Percentiles rank a stretch among this genome's conserved stretches.
Evolutionary conservation across 2,329 filamentous ascomycete genomes (phyloP).

Genomic region (Aureobasidium uvarum): DNA sequence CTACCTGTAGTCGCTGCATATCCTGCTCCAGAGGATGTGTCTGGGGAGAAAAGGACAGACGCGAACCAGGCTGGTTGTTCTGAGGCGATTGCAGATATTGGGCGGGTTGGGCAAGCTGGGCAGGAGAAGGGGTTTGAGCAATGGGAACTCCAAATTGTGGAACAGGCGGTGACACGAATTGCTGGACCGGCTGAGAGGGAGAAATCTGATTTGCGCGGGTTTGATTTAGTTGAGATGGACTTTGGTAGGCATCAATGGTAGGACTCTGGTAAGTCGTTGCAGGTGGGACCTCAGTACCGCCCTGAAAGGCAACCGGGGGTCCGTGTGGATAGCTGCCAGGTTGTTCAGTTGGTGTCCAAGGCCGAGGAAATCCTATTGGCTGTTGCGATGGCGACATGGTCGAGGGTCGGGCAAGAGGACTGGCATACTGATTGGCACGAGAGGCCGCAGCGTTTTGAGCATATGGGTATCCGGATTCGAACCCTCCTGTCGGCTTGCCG

Average conservation of each 20-base stretch:
- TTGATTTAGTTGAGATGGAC: conserved; percentile 49
- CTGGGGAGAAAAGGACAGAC: conserved; percentile 19
- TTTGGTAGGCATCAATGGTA: conserved; percentile 36
- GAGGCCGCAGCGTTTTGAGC: conserved; percentile 76
- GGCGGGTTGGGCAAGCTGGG: background rate
- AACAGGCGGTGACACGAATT: background rate
- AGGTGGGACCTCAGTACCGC: conserved; percentile 65
- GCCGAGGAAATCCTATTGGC: conserved; percentile 53
- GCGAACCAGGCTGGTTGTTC: conserved; percentile 15
- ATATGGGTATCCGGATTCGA: conserved; percentile 80
- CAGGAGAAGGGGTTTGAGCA: conserved; percentile 9
- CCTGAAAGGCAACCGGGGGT: conserved; percentile 88
- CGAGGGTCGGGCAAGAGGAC: conserved; percentile 45
- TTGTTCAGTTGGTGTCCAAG: conserved; percentile 93
- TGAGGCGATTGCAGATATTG: conserved; percentile 24
- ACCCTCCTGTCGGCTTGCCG: conserved; percentile 61
- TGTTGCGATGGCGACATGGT: conserved; percentile 45
- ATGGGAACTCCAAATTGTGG: conserved; percentile 45
- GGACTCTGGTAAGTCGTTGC: conserved; percentile 5
- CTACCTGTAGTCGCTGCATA: conserved; percentile 75
- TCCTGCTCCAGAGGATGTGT: conserved; percentile 71
- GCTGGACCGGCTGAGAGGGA: conserved; percentile 6
- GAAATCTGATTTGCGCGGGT: conserved; percentile 27
- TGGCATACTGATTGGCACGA: conserved; percentile 72
- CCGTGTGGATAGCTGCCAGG: conserved; percentile 85